A percentile compares a stretch with the other conserved stretches of the same genome.
Conservation (phyloP, 2,329 filamentous ascomycete species). For the Chaetomium sp. region DNA sequence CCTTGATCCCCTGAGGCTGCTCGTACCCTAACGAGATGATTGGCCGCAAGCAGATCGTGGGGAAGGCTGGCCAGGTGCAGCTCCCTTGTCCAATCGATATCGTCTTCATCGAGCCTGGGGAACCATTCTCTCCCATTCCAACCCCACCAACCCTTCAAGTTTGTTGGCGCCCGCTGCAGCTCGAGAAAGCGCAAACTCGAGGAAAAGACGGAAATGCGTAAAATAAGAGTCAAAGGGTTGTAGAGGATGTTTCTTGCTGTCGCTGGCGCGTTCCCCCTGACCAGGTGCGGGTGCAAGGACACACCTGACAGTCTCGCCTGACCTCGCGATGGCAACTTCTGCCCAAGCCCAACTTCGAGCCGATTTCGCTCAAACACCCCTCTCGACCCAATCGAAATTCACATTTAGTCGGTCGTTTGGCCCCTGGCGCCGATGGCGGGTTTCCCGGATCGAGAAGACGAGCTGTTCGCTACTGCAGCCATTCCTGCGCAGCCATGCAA, state of each 20-base stretch:
- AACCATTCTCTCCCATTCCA: not conserved
- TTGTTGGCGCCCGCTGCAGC: not conserved
- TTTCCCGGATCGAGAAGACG: constrained; percentile 26
- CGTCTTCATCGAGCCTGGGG: not conserved
- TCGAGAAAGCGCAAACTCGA: not conserved
- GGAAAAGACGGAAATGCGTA: not conserved
- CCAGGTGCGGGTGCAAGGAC: not conserved
- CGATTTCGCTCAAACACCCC: constrained; percentile 20
- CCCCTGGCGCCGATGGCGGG: constrained; percentile 24
- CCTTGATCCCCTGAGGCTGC: constrained; percentile 30
- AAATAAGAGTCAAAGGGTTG: not conserved
- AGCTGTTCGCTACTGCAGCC: constrained; percentile 28
- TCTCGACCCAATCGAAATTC: constrained; percentile 17
- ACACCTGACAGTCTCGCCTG: not conserved
- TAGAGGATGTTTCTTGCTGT: not conserved
- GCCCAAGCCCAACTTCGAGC: constrained; percentile 9
- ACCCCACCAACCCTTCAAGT: not conserved
- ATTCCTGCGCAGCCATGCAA: constrained; percentile 29
- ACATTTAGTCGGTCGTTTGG: constrained; percentile 25
- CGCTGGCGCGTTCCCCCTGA: not conserved
- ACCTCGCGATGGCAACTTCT: not conserved
- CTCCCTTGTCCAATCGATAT: constrained; percentile 13
- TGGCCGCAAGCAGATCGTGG: constrained; percentile 29
- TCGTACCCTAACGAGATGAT: constrained; percentile 11
- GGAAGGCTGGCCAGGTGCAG: constrained; percentile 17